Evolutionary conservation across 2,329 filamentous ascomycete species (phyloP), one percentile per base, ranked within the genome.

Genomic region (Colletotrichum tamarilloi): DNA sequence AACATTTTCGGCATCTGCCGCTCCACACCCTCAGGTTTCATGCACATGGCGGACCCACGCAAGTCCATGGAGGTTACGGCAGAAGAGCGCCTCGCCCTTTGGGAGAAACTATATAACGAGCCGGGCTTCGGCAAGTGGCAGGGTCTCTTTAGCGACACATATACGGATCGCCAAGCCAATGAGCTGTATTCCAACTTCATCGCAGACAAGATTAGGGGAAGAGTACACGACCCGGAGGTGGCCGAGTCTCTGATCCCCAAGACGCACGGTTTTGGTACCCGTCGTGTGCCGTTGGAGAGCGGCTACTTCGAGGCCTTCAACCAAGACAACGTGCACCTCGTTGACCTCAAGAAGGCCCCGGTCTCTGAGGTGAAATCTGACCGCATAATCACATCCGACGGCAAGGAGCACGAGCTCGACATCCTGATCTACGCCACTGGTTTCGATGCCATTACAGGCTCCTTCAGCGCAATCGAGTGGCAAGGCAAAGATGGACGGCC

Each of bases 231-330:
- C 75, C 78, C 79, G 6, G 80, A 78, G 1, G 88, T 85, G 0
- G 90, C 90, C 0, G 83, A 84, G 38, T 84, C 79, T 5, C 83
- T 92, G 5, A 88, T 90, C 76, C 83, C 89, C 0, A 92, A 93
- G 78, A 70, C 62, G 42, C 73, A 76, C 38, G 75, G 75, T 11
- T 76, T 76, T 32, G 73, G 73, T 4, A 76, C 75, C 5, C 58
- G 70, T 6, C 86, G 91, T 0, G 90, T 90, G 0, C 86, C 83
- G 49, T 92, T 92, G 79, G 88, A 89, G 79, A 88, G 92, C 76
- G 84, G 86, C 3, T 92, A 90, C 76, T 84, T 92, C 0, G 77
- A 84, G 4, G 76, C 86, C 0, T 93, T 92, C 84, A 93, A 93
- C 79, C 77, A 77, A 38, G 79, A 84, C 0, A 87, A 91, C 76